Percentiles rank a stretch among this genome's conserved stretches.
phyloP scores from a whole-genome alignment of 176 grass and related monocot species.

The Triticum turgidum region DNA sequence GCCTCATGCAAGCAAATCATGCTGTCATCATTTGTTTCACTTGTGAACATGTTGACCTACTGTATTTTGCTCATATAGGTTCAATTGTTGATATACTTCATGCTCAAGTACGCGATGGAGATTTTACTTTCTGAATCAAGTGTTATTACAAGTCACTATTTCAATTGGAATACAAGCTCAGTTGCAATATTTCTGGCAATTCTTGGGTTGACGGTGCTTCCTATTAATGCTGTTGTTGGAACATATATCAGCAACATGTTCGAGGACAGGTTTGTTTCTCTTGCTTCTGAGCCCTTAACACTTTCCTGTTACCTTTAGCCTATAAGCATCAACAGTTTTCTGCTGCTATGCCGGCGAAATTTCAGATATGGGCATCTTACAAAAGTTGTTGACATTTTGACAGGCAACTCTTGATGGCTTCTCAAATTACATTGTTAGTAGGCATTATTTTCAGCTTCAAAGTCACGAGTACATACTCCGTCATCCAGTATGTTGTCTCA shows the following conservation, averaged over 20 bases:
- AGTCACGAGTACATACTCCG: constrained; percentile 61
- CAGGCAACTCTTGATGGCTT: constrained; percentile 88
- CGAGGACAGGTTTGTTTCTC: constrained; percentile 75
- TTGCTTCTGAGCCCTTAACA: neutral
- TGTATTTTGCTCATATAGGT: constrained; percentile 52
- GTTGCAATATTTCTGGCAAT: constrained; percentile 94
- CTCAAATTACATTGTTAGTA: constrained; percentile 68
- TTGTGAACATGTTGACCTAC: neutral
- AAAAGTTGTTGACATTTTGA: constrained; percentile 8
- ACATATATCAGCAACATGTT: constrained; percentile 98
- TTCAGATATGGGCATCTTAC: neutral
- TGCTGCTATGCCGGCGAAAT: neutral
- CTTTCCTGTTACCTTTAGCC: neutral
- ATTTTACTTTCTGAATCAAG: constrained; percentile 95
- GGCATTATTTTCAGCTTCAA: constrained; percentile 88
- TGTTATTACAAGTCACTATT: constrained; percentile 91
- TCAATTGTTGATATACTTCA: constrained; percentile 96
- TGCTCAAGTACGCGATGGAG: constrained; percentile 99
- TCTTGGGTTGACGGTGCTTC: constrained; percentile 89
- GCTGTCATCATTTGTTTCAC: neutral
- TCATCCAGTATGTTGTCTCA: constrained; percentile 67
- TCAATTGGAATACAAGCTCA: constrained; percentile 85
- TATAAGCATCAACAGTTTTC: neutral
- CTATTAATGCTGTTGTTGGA: constrained; percentile 93
- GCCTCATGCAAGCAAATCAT: neutral